These are phyloP conservation scores for Globisporangium iwayamae DNA, from an alignment of 352 stramenopile species.

Conservation along the genomic window DNA sequence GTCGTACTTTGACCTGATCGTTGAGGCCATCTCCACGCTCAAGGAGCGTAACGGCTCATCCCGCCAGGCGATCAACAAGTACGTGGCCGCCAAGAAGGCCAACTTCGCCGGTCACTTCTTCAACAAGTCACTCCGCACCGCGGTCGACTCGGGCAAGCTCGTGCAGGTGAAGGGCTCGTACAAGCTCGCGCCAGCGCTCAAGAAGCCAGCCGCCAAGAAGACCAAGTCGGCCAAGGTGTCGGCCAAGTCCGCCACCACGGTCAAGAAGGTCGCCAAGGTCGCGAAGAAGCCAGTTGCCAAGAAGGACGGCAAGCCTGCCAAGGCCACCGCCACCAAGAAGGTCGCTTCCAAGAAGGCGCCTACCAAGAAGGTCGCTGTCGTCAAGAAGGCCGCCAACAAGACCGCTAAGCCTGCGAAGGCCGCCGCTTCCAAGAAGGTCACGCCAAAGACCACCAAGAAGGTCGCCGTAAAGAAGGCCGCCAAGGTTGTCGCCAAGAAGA, in stretches of 20 bases:
- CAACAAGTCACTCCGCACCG: constrained; percentile 89
- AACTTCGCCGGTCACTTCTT: constrained; percentile 83
- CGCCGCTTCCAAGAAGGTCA: constrained; percentile 37
- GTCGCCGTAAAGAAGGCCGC: constrained; percentile 23
- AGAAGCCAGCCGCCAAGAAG: constrained; percentile 58
- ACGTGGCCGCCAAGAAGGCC: constrained; percentile 79
- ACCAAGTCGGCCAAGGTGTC: constrained; percentile 68
- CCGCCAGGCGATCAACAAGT: constrained; percentile 89
- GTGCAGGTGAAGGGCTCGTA: constrained; percentile 85
- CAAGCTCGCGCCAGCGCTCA: constrained; percentile 68
- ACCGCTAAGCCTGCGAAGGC: constrained; percentile 32
- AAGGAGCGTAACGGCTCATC: constrained; percentile 93
- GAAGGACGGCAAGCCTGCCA: constrained; percentile 25
- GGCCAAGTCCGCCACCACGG: constrained; percentile 32
- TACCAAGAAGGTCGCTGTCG: constrained; percentile 53
- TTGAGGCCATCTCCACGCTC: constrained; percentile 85
- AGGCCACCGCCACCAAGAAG: constrained; percentile 50
- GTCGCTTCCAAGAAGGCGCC: constrained; percentile 55
- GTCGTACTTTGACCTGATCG: constrained; percentile 89
- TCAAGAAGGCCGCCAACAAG: constrained; percentile 36
- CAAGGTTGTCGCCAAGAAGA: constrained; percentile 33
- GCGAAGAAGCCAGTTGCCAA: constrained; percentile 50
- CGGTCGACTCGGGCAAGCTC: constrained; percentile 83
- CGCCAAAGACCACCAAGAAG: constrained; percentile 33
- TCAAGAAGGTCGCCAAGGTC: constrained; percentile 51